Evolutionary conservation across 495 filamentous ascomycete species (phyloP), one percentile per base, ranked within the genome.

Genomic region (Penicillium lividum): DNA sequence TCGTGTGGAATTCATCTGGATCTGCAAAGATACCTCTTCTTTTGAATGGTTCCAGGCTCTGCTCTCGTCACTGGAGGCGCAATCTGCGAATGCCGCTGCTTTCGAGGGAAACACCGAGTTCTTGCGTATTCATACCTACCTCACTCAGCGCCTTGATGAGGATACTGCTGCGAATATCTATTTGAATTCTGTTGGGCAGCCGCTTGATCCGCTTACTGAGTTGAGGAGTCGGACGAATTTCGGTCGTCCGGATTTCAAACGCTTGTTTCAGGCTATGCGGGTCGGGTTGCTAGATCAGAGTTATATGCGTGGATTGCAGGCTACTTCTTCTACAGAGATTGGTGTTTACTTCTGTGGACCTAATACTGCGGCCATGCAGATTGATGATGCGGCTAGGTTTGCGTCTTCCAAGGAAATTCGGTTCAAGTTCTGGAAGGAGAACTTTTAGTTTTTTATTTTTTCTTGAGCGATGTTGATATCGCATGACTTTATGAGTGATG

Each of bases 371-470:
- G 93, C 93, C 1, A 81, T 91, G 62, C 85, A 93, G 68, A 97
- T 99, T 65, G 86, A 86, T 68, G 86, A 86, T 68, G 92, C 94
- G 13, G 87, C 90, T 50, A 87, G 84, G 64, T 65, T 73, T 45
- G 86, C 87, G 7, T 89, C 85, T 18, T 86, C 80, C 7, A 82
- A 80, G 59, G 90, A 96, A 61, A 89, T 98, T 54, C 84, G 83
- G 55, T 99, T 98, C 78, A 91, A 90, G 70, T 99, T 99, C 80
- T 99, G 94, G 94, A 99, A 98, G 77, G 94, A 99, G 75, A 92
- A 99, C 80, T 89, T 83, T 57, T 80, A 71, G 57, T 53, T 44
- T 5, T 40, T 31, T 34, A 43, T 5, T 44, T 28, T 58, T 33
- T 58, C 33, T 11, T 25, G 42, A 46, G 34, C 25, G 42, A 27